A percentile compares a stretch with the other conserved stretches of the same genome.
Evolutionary conservation across 2,329 filamentous ascomycete genomes (phyloP).

Genomic region (Venturia asperata): DNA sequence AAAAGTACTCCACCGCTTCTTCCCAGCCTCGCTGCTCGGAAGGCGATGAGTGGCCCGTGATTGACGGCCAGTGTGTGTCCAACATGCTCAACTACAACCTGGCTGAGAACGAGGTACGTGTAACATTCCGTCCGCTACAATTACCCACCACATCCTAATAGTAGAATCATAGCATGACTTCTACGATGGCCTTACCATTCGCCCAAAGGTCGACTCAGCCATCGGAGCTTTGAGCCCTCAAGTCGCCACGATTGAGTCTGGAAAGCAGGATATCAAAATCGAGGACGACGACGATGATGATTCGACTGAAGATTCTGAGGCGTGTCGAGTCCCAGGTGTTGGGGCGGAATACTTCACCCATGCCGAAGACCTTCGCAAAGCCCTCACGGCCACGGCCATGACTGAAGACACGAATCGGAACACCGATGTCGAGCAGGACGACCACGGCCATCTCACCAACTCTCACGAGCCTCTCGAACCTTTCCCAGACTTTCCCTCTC

Average conservation of each 20-base stretch:
- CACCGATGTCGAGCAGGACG: not conserved
- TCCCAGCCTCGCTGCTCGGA: not conserved
- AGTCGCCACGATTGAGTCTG: not conserved
- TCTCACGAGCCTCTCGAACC: not conserved
- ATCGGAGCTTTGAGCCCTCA: not conserved
- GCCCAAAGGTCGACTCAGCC: not conserved
- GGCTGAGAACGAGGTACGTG: not conserved
- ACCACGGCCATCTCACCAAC: not conserved
- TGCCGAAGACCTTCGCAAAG: not conserved
- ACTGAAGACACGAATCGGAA: not conserved
- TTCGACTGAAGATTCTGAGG: not conserved
- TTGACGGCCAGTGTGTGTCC: not conserved
- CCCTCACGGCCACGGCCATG: not conserved
- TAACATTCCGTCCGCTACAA: not conserved
- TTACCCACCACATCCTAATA: not conserved
- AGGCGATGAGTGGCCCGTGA: not conserved
- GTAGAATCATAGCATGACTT: not conserved
- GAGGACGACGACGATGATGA: not conserved
- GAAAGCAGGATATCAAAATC: not conserved
- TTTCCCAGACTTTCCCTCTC: not conserved
- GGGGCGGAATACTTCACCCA: not conserved
- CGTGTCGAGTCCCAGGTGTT: not conserved
- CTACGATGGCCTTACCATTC: not conserved
- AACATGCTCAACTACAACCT: conserved; percentile 2
- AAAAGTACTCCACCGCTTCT: not conserved